A percentile compares a stretch with the other conserved stretches of the same genome.
Evolutionary conservation across 352 stramenopile genomes (phyloP).

Genomic region (Phytophthora sansomeana): DNA sequence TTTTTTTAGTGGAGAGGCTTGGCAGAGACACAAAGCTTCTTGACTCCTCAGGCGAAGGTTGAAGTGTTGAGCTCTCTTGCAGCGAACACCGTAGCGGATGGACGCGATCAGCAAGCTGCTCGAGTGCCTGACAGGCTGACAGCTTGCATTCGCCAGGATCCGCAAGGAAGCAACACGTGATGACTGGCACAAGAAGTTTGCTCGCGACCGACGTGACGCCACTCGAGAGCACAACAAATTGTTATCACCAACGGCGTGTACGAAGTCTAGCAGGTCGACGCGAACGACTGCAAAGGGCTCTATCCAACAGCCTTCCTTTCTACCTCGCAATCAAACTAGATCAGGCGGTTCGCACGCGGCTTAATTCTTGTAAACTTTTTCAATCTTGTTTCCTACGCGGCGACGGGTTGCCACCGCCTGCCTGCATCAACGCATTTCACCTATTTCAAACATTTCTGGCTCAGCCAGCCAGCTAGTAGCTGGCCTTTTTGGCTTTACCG

Average conservation of each 20-base stretch:
- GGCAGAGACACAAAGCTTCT: constrained; percentile 9
- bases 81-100: too few relatives aligned
- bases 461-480: constrained; percentile 17
- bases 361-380: constrained; percentile 42
- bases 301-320: background rate
- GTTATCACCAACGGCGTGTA: too few relatives aligned
- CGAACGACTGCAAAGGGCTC: background rate
- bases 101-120: constrained; percentile 23
- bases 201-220: background rate
- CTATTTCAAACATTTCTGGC: constrained; percentile 36
- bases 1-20: background rate
- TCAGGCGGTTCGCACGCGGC: constrained; percentile 6
- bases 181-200: constrained; percentile 1
- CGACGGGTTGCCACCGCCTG: constrained; percentile 2
- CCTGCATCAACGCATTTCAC: constrained; percentile 21
- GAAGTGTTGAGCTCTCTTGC: constrained; percentile 28
- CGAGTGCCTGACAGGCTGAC: constrained; percentile 6
- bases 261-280: constrained; percentile 2
- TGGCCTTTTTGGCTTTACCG: constrained; percentile 32
- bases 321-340: background rate
- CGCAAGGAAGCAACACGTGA: constrained; percentile 8
- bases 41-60: constrained; percentile 13
- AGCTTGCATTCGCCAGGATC: constrained; percentile 22
- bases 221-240: background rate
- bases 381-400: constrained; percentile 17